Conservation (phyloP, 176 grass and related monocot species). For the Saccharum spontaneum region DNA sequence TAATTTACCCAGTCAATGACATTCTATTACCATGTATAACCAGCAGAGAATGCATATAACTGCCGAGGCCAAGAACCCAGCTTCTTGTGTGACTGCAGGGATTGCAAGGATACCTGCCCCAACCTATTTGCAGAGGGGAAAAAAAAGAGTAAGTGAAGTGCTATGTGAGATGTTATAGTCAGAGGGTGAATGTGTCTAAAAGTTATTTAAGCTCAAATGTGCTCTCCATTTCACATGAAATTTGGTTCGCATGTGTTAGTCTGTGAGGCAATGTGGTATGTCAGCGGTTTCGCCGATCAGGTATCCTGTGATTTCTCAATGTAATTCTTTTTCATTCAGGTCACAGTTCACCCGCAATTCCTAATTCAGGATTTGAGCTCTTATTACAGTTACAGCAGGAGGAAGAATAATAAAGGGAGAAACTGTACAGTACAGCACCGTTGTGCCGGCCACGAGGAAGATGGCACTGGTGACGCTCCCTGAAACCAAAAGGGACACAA, state of each 20-base stretch:
- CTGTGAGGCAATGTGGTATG: background rate
- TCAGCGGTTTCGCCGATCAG: background rate
- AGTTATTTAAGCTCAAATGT: background rate
- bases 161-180: background rate
- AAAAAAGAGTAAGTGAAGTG: background rate
- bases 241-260: background rate
- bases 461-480: slow-evolving; percentile 70
- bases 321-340: background rate
- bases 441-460: slow-evolving; percentile 86
- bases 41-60: slow-evolving; percentile 78
- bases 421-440: slow-evolving; percentile 37
- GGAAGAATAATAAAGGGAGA: background rate
- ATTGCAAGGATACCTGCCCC: slow-evolving; percentile 96
- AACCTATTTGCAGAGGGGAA: slow-evolving; percentile 41
- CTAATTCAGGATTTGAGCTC: background rate
- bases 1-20: slow-evolving; percentile 56
- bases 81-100: slow-evolving; percentile 92
- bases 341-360: background rate
- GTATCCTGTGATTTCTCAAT: slow-evolving; percentile 3
- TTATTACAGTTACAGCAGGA: background rate
- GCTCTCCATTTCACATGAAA: background rate
- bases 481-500: slow-evolving; percentile 22
- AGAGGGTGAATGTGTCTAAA: background rate
- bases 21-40: slow-evolving; percentile 94
- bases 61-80: slow-evolving; percentile 78